Evolutionary conservation across 2,329 filamentous ascomycete species (phyloP).

Genomic region (Sporothrix pallida): DNA sequence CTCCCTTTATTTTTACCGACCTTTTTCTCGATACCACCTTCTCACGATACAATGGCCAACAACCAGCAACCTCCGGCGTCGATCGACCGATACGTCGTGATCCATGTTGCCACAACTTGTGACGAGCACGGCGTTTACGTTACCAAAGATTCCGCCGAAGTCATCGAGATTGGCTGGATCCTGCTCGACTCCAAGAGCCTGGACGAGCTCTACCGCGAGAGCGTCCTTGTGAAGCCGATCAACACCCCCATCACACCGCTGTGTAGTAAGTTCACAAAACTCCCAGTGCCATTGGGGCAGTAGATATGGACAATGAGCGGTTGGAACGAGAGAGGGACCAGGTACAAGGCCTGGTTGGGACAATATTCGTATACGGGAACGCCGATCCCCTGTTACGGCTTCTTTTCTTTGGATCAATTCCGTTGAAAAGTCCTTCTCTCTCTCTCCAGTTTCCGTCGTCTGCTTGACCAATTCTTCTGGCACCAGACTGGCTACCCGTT

Average conservation of each 20-base stretch:
- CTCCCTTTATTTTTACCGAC: not conserved
- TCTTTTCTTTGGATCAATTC: not conserved
- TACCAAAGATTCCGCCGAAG: constrained; percentile 98
- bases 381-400: not conserved
- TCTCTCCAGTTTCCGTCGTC: not conserved
- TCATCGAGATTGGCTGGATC: constrained; percentile 99
- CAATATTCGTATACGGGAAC: too few species aligned
- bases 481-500: constrained; percentile 3
- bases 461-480: not conserved
- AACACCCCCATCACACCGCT: constrained; percentile 98
- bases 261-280: constrained; percentile 78
- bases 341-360: too few species aligned
- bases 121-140: constrained; percentile 99
- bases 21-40: not conserved
- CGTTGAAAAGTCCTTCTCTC: not conserved
- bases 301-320: not conserved
- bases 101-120: constrained; percentile 98
- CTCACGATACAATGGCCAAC: constrained; percentile 47
- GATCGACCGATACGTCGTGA: constrained; percentile 95
- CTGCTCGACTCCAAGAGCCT: constrained; percentile 88
- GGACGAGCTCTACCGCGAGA: constrained; percentile 95
- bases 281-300: too few species aligned
- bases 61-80: constrained; percentile 63
- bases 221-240: constrained; percentile 95
- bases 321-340: too few species aligned